phyloP scores from a whole-genome alignment of 805 yeast genomes.

The Saccharomyces cerevisiae region DNA sequence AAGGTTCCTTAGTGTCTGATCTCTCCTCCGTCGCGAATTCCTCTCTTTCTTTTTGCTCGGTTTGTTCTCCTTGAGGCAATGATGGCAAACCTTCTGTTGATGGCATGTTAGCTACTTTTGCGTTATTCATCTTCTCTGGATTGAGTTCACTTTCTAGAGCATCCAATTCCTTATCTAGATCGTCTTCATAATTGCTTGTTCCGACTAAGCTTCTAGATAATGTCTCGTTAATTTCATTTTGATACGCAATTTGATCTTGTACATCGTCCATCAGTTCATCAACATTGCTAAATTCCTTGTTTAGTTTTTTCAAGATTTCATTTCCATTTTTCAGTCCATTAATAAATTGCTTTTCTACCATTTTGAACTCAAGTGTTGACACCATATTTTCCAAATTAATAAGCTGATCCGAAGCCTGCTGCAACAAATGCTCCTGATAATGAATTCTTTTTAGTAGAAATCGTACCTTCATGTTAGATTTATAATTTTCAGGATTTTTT shows the following conservation, averaged over 20 bases:
- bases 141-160: slow-evolving; percentile 42
- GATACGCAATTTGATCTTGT: slow-evolving; percentile 73
- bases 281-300: slow-evolving; percentile 71
- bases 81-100: slow-evolving; percentile 26
- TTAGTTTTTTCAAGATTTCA: slow-evolving; percentile 61
- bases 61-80: background rate
- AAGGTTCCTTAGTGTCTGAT: background rate
- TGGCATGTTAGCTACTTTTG: slow-evolving; percentile 20
- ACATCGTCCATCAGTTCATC: slow-evolving; percentile 78
- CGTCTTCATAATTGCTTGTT: slow-evolving; percentile 38
- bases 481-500: slow-evolving; percentile 38
- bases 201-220: slow-evolving; percentile 34
- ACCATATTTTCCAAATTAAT: slow-evolving; percentile 73
- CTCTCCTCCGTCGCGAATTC: background rate
- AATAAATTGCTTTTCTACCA: slow-evolving; percentile 78
- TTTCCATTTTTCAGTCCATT: slow-evolving; percentile 79
- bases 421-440: slow-evolving; percentile 68
- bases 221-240: slow-evolving; percentile 58
- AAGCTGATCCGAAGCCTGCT: slow-evolving; percentile 67
- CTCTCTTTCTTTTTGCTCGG: background rate
- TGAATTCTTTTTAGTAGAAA: slow-evolving; percentile 67
- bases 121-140: slow-evolving; percentile 23
- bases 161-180: slow-evolving; percentile 57
- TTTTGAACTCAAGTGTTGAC: slow-evolving; percentile 76
- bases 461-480: slow-evolving; percentile 46